Evolutionary conservation across 2,329 filamentous ascomycete genomes (phyloP), one percentile per base, ranked within the genome.

Genomic region (Cladosporium cucumerinum): DNA sequence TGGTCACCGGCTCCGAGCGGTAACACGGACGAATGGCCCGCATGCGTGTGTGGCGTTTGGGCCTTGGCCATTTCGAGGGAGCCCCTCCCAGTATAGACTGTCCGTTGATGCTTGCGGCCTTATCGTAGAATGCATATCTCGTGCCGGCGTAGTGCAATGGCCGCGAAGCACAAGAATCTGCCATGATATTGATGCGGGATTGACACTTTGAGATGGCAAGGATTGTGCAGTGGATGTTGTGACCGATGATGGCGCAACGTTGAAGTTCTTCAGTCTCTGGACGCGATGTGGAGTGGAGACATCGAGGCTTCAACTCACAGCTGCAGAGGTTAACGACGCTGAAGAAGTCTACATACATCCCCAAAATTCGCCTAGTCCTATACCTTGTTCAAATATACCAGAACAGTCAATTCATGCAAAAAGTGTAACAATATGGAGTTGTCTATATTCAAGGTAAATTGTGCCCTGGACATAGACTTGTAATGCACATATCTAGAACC

Each of bases 1-100:
- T 70, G 67, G 43, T 72, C 71, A 25, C 66, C 49, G 39, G 63
- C 23, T 30, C 66, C 58, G 28, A 66, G 60, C n/a, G 52, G 48
- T 2, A 63, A 5, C 54, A 64, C 21, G 3, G 36, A n/a, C 2
- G 36, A 26, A 39, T 23, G n/a, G 34, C 16, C 34, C 25, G 23
- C 10, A 30, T 25, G 34, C 16, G 34, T 2, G 25, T 52, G 18
- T n/a, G 21, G 51, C 11, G 26, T 11, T 21, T 28, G 49, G 12
- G 26, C 32, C 28, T 1, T 32, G n/a, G 51, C 51, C 51, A 32
- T 54, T 18, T 21, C 3, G 8, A 46, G 39, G 8, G 8, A 11
- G 39, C n/a, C n/a, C 6, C 6, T 2, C n/a, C 39, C 36, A n/a
- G 7, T 21, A 16, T 6, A 6, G 36, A n/a, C 36, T 43, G 5